Percentiles rank a stretch among this genome's conserved stretches.
These are phyloP conservation scores for Peltaster fructicola DNA, from an alignment of 2,329 filamentous ascomycete species.

Conservation along the genomic window DNA sequence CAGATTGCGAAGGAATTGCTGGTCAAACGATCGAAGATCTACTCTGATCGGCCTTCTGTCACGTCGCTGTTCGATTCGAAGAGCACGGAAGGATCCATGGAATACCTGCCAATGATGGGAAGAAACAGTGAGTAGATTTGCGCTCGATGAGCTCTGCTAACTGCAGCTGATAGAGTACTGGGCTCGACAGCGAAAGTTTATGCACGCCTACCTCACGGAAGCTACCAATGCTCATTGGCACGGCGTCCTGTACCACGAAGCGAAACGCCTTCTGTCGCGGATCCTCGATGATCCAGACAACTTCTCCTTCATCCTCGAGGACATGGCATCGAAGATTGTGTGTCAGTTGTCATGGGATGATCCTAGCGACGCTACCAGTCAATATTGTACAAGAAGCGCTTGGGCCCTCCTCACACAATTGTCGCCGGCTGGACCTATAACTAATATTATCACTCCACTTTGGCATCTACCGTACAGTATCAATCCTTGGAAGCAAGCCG, in stretches of 20 bases:
- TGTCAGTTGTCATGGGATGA: conserved; percentile 37
- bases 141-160: not conserved
- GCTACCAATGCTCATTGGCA: conserved; percentile 27
- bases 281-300: conserved; percentile 33
- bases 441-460: conserved; percentile 37
- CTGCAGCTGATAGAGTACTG: conserved; percentile 28
- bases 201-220: conserved; percentile 33
- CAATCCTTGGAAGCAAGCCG: conserved; percentile 37
- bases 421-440: conserved; percentile 40
- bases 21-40: conserved; percentile 33
- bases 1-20: conserved; percentile 35
- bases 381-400: conserved; percentile 32
- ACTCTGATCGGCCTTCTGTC: conserved; percentile 33
- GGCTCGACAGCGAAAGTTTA: conserved; percentile 36
- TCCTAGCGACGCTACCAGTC: conserved; percentile 27
- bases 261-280: conserved; percentile 34
- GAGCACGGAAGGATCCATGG: conserved; percentile 36
- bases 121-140: conserved; percentile 31
- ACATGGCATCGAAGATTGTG: conserved; percentile 43
- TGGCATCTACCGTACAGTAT: conserved; percentile 33
- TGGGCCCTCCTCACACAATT: conserved; percentile 40
- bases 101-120: conserved; percentile 39
- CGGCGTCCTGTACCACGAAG: conserved; percentile 34
- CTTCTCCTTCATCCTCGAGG: conserved; percentile 34
- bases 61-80: conserved; percentile 37